Conservation (phyloP, 177 flowering plant species). For the Vitis hybrid region DNA sequence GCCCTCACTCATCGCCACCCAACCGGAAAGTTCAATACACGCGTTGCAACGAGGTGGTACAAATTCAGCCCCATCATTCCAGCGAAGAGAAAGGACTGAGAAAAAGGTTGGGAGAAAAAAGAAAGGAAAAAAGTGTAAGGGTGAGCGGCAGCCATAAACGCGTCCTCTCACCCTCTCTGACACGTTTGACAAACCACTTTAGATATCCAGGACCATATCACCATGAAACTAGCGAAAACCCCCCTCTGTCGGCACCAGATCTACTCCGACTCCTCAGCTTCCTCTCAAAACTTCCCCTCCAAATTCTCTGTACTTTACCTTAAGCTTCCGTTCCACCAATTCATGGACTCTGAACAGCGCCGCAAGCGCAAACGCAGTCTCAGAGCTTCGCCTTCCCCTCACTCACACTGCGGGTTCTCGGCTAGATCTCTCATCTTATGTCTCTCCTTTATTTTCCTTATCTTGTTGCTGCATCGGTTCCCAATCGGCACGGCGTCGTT, state of each 20-base stretch:
- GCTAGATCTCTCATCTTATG: conserved; percentile 30
- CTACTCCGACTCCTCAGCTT: conserved; percentile 9
- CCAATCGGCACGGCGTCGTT: conserved; percentile 23
- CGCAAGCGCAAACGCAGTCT: conserved; percentile 41
- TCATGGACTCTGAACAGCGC: conserved; percentile 49
- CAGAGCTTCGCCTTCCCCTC: neutral
- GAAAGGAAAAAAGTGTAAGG: neutral
- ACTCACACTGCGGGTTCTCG: conserved; percentile 8
- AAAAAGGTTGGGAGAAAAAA: too few relatives aligned
- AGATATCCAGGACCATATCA: neutral
- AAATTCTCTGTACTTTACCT: neutral
- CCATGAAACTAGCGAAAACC: neutral
- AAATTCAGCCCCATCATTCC: too few relatives aligned
- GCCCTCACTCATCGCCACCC: too few relatives aligned
- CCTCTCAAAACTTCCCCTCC: neutral
- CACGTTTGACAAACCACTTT: neutral
- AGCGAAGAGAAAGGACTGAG: too few relatives aligned
- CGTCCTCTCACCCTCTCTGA: neutral
- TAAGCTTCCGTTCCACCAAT: neutral
- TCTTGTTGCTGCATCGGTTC: conserved; percentile 25
- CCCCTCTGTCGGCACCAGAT: conserved; percentile 13
- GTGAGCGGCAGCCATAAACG: too few relatives aligned
- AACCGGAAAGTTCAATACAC: too few relatives aligned
- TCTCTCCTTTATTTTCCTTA: conserved; percentile 25
- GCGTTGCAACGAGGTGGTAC: too few relatives aligned